A percentile compares a stretch with the other conserved stretches of the same genome.
Evolutionary conservation across 495 filamentous ascomycete genomes (phyloP).

Genomic region (Penicillium atrosanguineum): DNA sequence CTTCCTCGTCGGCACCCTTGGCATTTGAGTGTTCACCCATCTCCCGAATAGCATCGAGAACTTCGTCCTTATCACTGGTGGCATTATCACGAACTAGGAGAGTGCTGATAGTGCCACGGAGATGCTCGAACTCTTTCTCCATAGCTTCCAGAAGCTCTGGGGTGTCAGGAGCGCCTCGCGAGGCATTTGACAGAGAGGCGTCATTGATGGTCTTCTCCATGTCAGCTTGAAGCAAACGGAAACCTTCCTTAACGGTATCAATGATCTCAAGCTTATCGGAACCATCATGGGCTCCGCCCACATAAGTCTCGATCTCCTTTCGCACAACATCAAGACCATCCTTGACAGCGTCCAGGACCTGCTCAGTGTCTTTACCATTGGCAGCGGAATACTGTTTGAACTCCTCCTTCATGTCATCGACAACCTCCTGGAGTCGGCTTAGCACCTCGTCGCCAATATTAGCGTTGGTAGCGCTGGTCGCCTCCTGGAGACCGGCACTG

Average conservation of each 20-base stretch:
- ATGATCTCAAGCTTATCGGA: slow-evolving; percentile 75
- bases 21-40: slow-evolving; percentile 26
- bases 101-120: slow-evolving; percentile 70
- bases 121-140: slow-evolving; percentile 65
- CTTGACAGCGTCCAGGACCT: slow-evolving; percentile 79
- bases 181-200: slow-evolving; percentile 26
- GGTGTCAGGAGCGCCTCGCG: slow-evolving; percentile 43
- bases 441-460: slow-evolving; percentile 63
- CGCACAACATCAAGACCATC: slow-evolving; percentile 79
- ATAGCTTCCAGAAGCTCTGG: slow-evolving; percentile 66
- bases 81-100: slow-evolving; percentile 59
- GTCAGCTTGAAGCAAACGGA: slow-evolving; percentile 72
- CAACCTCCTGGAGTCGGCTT: slow-evolving; percentile 70
- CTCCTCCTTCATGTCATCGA: slow-evolving; percentile 70
- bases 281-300: slow-evolving; percentile 63
- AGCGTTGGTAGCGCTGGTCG: slow-evolving; percentile 44
- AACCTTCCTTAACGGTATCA: slow-evolving; percentile 65
- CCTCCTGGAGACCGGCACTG: slow-evolving; percentile 55
- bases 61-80: slow-evolving; percentile 56
- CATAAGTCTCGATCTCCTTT: slow-evolving; percentile 77
- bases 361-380: slow-evolving; percentile 73
- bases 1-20: slow-evolving; percentile 14
- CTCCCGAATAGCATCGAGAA: slow-evolving; percentile 63
- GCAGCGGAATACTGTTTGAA: slow-evolving; percentile 72
- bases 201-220: slow-evolving; percentile 61